Evolutionary conservation across 768 basidiomycete species (phyloP), one percentile per base, ranked within the genome.

Genomic region (Brasilioporus rufonigricans): DNA sequence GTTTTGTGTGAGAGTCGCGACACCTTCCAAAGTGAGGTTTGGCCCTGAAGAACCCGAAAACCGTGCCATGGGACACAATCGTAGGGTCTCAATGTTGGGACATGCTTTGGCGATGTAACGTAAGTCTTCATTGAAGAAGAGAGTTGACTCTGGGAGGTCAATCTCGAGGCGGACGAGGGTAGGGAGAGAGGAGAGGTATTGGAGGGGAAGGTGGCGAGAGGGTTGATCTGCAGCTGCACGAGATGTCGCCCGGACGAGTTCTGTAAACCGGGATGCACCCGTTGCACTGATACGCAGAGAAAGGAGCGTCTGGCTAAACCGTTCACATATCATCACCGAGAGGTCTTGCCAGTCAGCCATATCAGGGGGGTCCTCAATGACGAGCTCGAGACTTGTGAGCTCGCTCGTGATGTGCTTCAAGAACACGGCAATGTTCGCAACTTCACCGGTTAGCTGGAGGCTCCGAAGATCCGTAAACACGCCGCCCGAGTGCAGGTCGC

Each of bases 281-380:
- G 83, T 84, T 7, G 88, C 86, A 23, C 77, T 72, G 58, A 91
- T 77, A 52, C 80, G 79, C 57, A 91, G 69, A 11, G 80, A 78
- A 62, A 82, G 79, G 48, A 91, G 73, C 14, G 82, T 79, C 44
- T 76, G 68, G 14, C 79, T 76, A 61, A 89, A 88, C 60, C 78
- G 74, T 58, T 87, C 82, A 60, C 79, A 83, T 48, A 91, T 77
- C 63, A 86, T 65, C 44, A 71, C 71, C 39, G 82, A 87, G 19
- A 91, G 76, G 58, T 89, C 83, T 56, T 82, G 83, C 89, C 89
- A 91, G 63, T 91, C 88, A 9, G 78, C 79, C 53, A 79, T 78
- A 64, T 84, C 83, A 21, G 87, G 87, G 16, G 89, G 87, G 61
- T 91, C 89, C 59, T 91, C 89, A 60, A 91, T 86, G 66, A 85